Base-by-base conservation (phyloP, 2,329 filamentous ascomycete genomes). In the Colletotrichum somersetense region DNA sequence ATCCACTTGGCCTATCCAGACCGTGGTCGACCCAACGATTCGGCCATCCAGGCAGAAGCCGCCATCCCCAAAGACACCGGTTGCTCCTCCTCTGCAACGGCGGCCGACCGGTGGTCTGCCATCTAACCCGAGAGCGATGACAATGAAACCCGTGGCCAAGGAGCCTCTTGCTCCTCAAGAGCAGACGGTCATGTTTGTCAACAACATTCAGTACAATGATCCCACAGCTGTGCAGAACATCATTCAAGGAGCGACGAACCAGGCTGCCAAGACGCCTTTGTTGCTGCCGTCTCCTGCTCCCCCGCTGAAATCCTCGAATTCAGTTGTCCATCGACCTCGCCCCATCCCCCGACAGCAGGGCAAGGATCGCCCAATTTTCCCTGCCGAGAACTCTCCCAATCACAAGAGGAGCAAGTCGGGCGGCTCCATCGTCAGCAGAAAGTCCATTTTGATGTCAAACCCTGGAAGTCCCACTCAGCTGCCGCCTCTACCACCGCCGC, bases 171-270 rank as follows among this genome's bases (percentile, higher is more conserved):
- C 69, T 68, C 62, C 76, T 75, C 66, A 82, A 79, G 64, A 85
- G 33, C 83, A 86, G 70, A 89, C 85, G 5, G 83, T 89, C 57
- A 85, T 90, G 84, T 85, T 89, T 66, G 78, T 90, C 62, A 89
- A 89, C 71, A 83, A 86, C 62, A 88, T 89, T 66, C 82, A 87
- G 46, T 89, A 89, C 73, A 81, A 89, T 66, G 82, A 90, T 67
- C 87, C 88, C 0, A 79, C 76, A 38, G 78, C 80, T 1, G 86
- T 90, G 2, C 81, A 85, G 63, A 83, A 81, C 33, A 87, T 89
- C 71, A 83, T 89, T 46, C 81, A 85, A 40, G 83, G 79, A 14
- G 84, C 82, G 3, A 80, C 81, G 23, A 81, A 81, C 33, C 80
- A 78, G 30, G 78, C 77, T 23, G 62, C 70, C 8, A 78, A 78